Base-by-base conservation (phyloP, 129 eudicot genomes). In the Artemisia argyi region DNA sequence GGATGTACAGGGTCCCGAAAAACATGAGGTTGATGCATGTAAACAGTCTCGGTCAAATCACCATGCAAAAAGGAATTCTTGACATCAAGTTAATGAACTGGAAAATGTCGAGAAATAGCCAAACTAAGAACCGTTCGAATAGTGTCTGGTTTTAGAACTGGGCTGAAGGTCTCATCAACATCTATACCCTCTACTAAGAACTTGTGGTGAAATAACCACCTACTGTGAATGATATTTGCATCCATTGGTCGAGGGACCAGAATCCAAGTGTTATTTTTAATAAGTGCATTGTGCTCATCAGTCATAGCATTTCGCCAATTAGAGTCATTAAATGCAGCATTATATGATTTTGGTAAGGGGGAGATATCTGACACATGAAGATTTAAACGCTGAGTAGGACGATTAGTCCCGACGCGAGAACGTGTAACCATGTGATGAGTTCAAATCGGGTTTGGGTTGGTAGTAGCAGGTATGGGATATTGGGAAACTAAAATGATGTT, bases 1-100 rank as follows among this genome's bases (percentile, higher is more conserved):
- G 71, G 55, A 18, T 44, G 44, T 2, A 14, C 11, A 15, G 17
- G 71, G 10, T 22, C 42, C 8, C 56, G 71, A 4, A 66, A 66
- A 3, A 30, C 55, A 22, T 11, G 13, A 22, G 71, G 26, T n/a
- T 66, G 56, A 19, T 66, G 71, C 71, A 66, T 66, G 55, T 66
- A 66, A 7, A 66, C 71, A 1, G 71, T 66, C n/a, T n/a, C n/a
- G n/a, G n/a, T n/a, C n/a, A n/a, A n/a, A n/a, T n/a, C n/a, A n/a
- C n/a, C n/a, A n/a, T n/a, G n/a, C n/a, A n/a, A n/a, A n/a, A n/a
- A n/a, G n/a, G n/a, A n/a, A n/a, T n/a, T n/a, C n/a, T n/a, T n/a
- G n/a, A n/a, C n/a, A n/a, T n/a, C n/a, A n/a, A n/a, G n/a, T n/a
- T n/a, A n/a, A n/a, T n/a, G n/a, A n/a, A n/a, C n/a, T n/a, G n/a